Evolutionary conservation across 1,284 basidiomycete genomes (phyloP), one percentile per base, ranked within the genome.

Genomic region (Caloboletus firmus): DNA sequence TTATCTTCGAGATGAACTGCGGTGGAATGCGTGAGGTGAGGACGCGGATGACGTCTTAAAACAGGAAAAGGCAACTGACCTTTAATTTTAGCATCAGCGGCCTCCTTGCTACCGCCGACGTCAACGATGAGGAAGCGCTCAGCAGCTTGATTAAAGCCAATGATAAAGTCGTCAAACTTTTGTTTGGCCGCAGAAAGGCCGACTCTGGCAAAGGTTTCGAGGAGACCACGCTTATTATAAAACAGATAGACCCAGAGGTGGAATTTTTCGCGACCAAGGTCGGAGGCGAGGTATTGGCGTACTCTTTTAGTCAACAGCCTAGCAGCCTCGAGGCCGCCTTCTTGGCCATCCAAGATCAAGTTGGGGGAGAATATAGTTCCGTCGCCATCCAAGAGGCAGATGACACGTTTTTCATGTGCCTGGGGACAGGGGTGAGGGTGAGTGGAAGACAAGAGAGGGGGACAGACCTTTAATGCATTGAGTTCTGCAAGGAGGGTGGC

Each of bases 71-170:
- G 36, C 0, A 35, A 54, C 65, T 30, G 58, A 85, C 87, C 83
- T 76, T 83, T 83, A 63, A 91, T 81, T 72, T 91, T 91, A 41
- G 82, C 77, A 66, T 89, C 86, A 28, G 83, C 81, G 4, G 81
- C 84, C 70, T 91, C 87, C 72, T 90, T 89, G 49, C 78, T 83
- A 51, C 74, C 76, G 24, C 88, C 87, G 49, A 88, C 86, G 66
- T 91, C 88, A 47, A 85, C 76, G 68, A 91, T 85, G 63, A 79
- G 67, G 65, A 86, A 87, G 37, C 82, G 75, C 55, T 82, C 81
- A 12, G 79, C 73, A 10, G 83, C 79, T 66, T 84, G 80, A 68
- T 86, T 87, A 60, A 89, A 84, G 10, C 87, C 86, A 51, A 77
- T 68, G 48, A 84, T 69, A 62, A 89, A 89, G 22, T 85, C 80